These are phyloP conservation scores for Brasilioporus rufonigricans DNA, from an alignment of 768 basidiomycete genomes.

Conservation along the genomic window DNA sequence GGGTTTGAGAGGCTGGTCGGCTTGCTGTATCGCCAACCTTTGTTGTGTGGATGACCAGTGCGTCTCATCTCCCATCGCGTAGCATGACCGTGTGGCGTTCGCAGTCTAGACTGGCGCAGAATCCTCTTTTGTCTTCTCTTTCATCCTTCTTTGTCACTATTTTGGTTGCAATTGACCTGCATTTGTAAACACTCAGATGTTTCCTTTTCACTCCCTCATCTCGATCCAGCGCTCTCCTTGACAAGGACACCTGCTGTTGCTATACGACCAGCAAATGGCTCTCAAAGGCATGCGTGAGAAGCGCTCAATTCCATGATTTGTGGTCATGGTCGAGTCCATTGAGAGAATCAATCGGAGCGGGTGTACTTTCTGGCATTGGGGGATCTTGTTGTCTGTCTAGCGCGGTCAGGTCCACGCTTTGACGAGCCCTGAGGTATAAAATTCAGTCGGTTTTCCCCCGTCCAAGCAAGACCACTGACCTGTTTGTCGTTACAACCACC, in stretches of 20 bases:
- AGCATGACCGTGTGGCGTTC: neutral
- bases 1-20: neutral
- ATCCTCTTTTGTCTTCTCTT: neutral
- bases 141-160: slow-evolving; percentile 6
- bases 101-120: neutral
- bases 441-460: slow-evolving; percentile 4
- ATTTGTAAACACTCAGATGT: neutral
- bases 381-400: slow-evolving; percentile 1
- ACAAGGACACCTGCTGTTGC: slow-evolving; percentile 6
- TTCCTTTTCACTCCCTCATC: neutral
- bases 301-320: neutral
- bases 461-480: neutral
- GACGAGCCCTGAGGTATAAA: slow-evolving; percentile 20
- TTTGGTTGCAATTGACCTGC: neutral
- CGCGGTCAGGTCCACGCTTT: slow-evolving; percentile 12
- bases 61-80: slow-evolving; percentile 6
- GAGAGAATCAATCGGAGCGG: neutral
- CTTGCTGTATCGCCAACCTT: neutral
- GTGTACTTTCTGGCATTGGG: neutral
- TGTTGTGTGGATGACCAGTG: neutral
- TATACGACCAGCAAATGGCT: neutral
- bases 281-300: neutral
- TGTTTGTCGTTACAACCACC: neutral
- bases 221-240: neutral
- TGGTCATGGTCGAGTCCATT: slow-evolving; percentile 9